Base-by-base conservation (phyloP, 129 eudicot genomes). In the Chrysanthemum lavandulifolium region DNA sequence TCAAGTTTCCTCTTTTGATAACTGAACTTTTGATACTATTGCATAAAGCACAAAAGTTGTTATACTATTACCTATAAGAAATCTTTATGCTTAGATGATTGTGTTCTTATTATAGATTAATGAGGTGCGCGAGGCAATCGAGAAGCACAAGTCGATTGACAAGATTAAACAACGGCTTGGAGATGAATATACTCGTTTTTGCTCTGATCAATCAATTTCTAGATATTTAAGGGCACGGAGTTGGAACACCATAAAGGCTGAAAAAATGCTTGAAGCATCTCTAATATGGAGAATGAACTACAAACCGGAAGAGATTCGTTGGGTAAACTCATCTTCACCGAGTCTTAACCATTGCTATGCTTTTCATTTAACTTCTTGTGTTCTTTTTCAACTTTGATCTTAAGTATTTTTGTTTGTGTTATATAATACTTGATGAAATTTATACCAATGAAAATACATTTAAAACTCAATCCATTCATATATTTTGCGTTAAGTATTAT, bases 201-300 rank as follows among this genome's bases (percentile, higher is more conserved):
- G 80, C 62, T 81, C 89, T 12, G 89, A 91, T 82, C 80, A 85
- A 79, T 73, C 82, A 18, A 83, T 91, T 61, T 72, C 86, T 11
- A 91, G 97, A 82, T 91, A 83, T 75, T 58, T 88, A 68, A 84
- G 79, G 75, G 97, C 97, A 60, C 80, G 90, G 61, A 88, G 74
- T 75, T 86, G 97, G 97, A 91, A 88, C 64, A 63, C 84, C 54
- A 84, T 84, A 82, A 91, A 91, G 71, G 91, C 97, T 36, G 83
- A 83, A 59, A 91, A 86, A 76, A 91, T 91, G 97, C 88, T 91
- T 7, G 88, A 91, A 80, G 84, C 83, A 10, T 76, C 95, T 53
- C 79, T 91, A 65, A 84, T 85, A 73, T 91, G 97, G 97, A 84
- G 97, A 76, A 67, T 62, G 81, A 86, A 82, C 53, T 91, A 74